Base-by-base conservation (phyloP, 257 asterid species). In the Solanum clarkiae region DNA sequence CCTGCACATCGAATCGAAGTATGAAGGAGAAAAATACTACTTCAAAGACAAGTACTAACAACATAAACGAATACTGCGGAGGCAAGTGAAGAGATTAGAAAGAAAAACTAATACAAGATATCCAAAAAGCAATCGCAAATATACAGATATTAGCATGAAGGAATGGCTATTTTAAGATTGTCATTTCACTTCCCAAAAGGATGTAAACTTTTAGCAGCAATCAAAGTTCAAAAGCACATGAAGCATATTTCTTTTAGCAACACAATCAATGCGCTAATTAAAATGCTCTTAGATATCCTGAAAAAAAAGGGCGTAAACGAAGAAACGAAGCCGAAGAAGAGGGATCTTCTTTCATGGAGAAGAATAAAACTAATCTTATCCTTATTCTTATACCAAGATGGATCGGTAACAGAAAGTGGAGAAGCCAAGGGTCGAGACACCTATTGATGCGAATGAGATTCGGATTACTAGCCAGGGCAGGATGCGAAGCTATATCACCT, bases 381-480 rank as follows among this genome's bases (percentile, higher is more conserved):
- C 82, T 69, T 53, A 66, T 54, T 65, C 70, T 69, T 42, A 17
- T 29, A 49, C 82, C 60, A 85, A 85, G 86, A 92, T 93, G 96
- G 96, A 93, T 93, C 93, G 96, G 83, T 93, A 93, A 92, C 92
- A 90, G 81, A 91, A 87, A 90, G 95, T 93, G 60, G 96, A 92
- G 92, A 93, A 93, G 88, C 94, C 94, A 22, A 93, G 87, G 91
- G 88, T 62, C 12, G 96, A 91, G 66, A 89, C 93, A 12, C 90
- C 94, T 13, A 93, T 93, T 84, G 91, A 88, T 70, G 94, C 88
- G 84, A 93, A 93, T 84, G 96, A 93, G 93, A 91, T 92, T 89
- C 91, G 96, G 89, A 93, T 93, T 86, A 93, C 96, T 5, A 93
- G 94, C 84, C 96, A 90, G 85, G 94, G 96, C 15, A 89, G 94